These are phyloP conservation scores for Lactarius hatsudake DNA, from an alignment of 768 basidiomycete genomes.

Conservation along the genomic window DNA sequence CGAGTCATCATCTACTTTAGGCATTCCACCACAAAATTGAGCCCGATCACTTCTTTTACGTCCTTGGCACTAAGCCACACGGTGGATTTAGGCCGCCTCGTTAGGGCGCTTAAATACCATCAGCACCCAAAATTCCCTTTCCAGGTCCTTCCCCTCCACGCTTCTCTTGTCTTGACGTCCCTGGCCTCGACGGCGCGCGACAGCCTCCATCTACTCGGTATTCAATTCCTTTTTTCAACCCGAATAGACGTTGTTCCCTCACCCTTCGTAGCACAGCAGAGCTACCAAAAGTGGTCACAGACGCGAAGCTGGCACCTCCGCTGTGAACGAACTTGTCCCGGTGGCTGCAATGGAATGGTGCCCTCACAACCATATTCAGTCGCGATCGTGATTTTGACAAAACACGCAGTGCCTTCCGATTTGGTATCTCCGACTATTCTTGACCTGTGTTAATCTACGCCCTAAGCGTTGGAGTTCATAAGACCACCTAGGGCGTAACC, in stretches of 20 bases:
- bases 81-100: neutral
- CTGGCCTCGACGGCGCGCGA: neutral
- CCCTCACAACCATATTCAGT: neutral
- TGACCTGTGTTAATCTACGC: neutral
- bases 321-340: neutral
- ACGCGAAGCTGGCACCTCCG: neutral
- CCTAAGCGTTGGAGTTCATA: constrained; percentile 3
- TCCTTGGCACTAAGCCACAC: neutral
- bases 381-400: neutral
- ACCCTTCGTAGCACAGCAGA: neutral
- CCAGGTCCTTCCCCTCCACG: neutral
- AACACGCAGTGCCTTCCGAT: no score
- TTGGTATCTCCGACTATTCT: neutral
- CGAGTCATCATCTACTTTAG: neutral
- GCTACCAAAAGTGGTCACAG: neutral
- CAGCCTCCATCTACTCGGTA: neutral
- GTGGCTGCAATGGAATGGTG: neutral
- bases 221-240: neutral
- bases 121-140: neutral
- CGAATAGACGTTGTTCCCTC: neutral
- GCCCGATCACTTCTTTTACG: constrained; percentile 12
- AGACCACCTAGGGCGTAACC: neutral
- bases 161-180: neutral
- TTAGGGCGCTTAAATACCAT: neutral
- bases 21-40: constrained; percentile 1